A percentile compares a stretch with the other conserved stretches of the same genome.
Evolutionary conservation across 192 early-diverging fungal genomes (phyloP).

Genomic region (Powellomyces hirtus): DNA sequence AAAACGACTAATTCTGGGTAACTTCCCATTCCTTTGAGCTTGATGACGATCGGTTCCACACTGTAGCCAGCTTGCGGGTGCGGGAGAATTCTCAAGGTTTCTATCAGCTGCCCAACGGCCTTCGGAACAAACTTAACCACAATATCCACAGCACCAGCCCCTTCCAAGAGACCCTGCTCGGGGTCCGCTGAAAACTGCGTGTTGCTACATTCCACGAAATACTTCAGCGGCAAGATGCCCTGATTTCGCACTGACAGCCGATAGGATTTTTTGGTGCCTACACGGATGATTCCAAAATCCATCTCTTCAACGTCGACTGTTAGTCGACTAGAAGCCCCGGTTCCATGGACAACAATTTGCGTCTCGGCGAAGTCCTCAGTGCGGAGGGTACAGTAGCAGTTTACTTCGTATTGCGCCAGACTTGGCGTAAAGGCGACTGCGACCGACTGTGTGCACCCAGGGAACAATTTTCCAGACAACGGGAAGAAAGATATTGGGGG

Average conservation of each 20-base stretch:
- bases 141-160: constrained; percentile 45
- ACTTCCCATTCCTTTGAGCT: constrained; percentile 45
- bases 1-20: constrained; percentile 57
- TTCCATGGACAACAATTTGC: constrained; percentile 44
- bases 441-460: constrained; percentile 44
- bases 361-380: constrained; percentile 49
- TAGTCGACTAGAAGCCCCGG: constrained; percentile 46
- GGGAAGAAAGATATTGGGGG: constrained; percentile 47
- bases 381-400: constrained; percentile 28
- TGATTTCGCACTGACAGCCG: constrained; percentile 37
- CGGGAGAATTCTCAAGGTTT: constrained; percentile 35
- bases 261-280: constrained; percentile 39
- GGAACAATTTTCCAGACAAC: constrained; percentile 35
- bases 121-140: constrained; percentile 47
- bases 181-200: constrained; percentile 52
- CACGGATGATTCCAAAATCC: constrained; percentile 51
- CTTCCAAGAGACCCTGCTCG: constrained; percentile 55
- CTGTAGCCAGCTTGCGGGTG: constrained; percentile 20
- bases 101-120: constrained; percentile 32
- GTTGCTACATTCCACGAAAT: constrained; percentile 48
- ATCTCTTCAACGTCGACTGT: constrained; percentile 19
- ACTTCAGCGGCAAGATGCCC: constrained; percentile 50
- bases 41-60: constrained; percentile 38
- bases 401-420: constrained; percentile 47
- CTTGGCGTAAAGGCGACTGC: constrained; percentile 51